Evolutionary conservation across 2,329 filamentous ascomycete genomes (phyloP).

Genomic region (Karstenula rhodostoma): DNA sequence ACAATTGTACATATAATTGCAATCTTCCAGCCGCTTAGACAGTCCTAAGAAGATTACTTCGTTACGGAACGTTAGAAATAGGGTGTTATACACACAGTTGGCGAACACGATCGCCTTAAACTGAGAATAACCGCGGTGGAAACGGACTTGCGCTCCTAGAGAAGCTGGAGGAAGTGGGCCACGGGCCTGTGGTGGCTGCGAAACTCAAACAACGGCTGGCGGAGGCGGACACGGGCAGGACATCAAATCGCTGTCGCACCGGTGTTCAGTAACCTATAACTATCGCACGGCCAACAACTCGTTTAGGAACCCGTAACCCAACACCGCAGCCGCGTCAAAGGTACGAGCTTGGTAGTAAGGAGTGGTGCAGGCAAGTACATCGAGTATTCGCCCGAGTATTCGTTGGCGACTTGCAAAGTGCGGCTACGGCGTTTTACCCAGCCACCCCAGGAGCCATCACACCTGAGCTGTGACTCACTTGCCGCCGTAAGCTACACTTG

Average conservation of each 20-base stretch:
- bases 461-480: no score
- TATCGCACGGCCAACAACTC: constrained; percentile 19
- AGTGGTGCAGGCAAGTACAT: no score
- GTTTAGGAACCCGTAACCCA: no score
- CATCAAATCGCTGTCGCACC: constrained; percentile 19
- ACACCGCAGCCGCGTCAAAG: no score
- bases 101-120: constrained; percentile 22
- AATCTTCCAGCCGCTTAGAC: constrained; percentile 24
- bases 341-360: no score
- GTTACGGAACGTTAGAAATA: constrained; percentile 25
- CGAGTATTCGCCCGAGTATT: no score
- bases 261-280: constrained; percentile 19
- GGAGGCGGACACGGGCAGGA: constrained; percentile 19
- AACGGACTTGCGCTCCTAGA: constrained; percentile 24
- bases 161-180: constrained; percentile 21
- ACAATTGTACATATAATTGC: constrained; percentile 20
- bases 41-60: constrained; percentile 28
- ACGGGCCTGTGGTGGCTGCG: constrained; percentile 23
- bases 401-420: no score
- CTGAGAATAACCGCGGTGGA: constrained; percentile 18
- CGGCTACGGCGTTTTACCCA: no score
- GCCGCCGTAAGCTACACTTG: constrained; percentile 17
- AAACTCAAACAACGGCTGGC: constrained; percentile 20
- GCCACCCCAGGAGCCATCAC: no score
- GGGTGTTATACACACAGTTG: constrained; percentile 22